Evolutionary conservation across 106 monocot genomes (phyloP).

Genomic region (Apostasia ramifera): DNA sequence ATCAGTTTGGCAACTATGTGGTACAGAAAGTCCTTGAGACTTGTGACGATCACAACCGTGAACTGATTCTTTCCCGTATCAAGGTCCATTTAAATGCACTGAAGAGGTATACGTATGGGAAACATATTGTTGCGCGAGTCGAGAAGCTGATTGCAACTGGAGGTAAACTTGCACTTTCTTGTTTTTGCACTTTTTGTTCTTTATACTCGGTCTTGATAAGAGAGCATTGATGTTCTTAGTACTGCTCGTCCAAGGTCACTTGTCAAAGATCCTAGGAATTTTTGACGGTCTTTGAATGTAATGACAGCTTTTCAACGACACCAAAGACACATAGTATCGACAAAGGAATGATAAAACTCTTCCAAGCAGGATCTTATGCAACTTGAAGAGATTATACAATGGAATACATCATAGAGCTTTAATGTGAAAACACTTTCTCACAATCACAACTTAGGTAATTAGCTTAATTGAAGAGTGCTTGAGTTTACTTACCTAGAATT

Average conservation of each 20-base stretch:
- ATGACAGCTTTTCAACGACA: too few relatives aligned
- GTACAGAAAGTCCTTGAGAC: slow-evolving; percentile 45
- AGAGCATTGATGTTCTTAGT: neutral
- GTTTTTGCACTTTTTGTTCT: neutral
- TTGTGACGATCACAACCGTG: slow-evolving; percentile 38
- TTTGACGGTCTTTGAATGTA: too few relatives aligned
- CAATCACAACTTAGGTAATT: too few relatives aligned
- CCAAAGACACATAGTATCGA: too few relatives aligned
- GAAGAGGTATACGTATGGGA: slow-evolving; percentile 43
- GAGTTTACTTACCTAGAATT: too few relatives aligned
- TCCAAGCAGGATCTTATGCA: too few relatives aligned
- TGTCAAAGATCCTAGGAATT: too few relatives aligned
- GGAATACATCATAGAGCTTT: too few relatives aligned
- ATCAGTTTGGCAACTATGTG: slow-evolving; percentile 43
- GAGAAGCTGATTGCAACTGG: slow-evolving; percentile 44
- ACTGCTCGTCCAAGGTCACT: neutral
- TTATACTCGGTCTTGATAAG: neutral
- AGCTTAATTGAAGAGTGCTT: too few relatives aligned
- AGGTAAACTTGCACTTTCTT: slow-evolving; percentile 12
- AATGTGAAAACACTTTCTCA: too few relatives aligned
- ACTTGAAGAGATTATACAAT: too few relatives aligned
- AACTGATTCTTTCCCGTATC: slow-evolving; percentile 36
- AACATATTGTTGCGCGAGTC: slow-evolving; percentile 44
- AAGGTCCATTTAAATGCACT: slow-evolving; percentile 40
- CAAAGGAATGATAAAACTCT: too few relatives aligned